These are phyloP conservation scores for Leccinum boreale DNA, from an alignment of 768 basidiomycete species.

Conservation along the genomic window DNA sequence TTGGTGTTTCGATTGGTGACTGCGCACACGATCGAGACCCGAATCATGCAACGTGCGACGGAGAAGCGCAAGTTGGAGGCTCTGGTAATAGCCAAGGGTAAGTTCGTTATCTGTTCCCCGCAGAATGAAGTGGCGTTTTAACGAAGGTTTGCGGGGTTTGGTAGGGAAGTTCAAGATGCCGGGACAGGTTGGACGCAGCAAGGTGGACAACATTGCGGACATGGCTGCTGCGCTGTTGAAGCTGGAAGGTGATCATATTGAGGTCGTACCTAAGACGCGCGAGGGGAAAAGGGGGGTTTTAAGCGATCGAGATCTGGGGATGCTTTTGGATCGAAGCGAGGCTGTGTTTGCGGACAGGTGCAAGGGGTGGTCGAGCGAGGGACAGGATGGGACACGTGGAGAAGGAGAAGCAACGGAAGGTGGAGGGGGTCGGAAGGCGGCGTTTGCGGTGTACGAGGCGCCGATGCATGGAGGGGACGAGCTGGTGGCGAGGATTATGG, in stretches of 20 bases:
- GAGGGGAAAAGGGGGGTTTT: conserved; percentile 71
- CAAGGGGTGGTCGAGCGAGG: conserved; percentile 66
- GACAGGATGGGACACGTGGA: background rate
- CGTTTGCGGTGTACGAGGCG: conserved; percentile 77
- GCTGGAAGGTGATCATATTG: conserved; percentile 87
- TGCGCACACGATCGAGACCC: conserved; percentile 87
- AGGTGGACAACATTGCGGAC: conserved; percentile 69
- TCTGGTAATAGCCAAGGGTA: conserved; percentile 91
- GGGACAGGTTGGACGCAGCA: conserved; percentile 48
- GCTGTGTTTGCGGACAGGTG: conserved; percentile 70
- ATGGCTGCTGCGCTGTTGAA: conserved; percentile 74
- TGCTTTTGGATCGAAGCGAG: conserved; percentile 75
- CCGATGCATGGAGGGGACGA: conserved; percentile 63
- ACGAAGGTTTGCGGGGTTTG: background rate
- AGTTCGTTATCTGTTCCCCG: background rate
- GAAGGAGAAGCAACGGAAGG: conserved; percentile 3
- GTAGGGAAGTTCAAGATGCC: conserved; percentile 83
- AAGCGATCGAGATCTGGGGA: conserved; percentile 75
- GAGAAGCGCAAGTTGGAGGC: conserved; percentile 92
- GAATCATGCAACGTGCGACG: conserved; percentile 83
- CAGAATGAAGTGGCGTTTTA: background rate
- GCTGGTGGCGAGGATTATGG: conserved; percentile 66
- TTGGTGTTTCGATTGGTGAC: conserved; percentile 86
- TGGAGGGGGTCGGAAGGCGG: conserved; percentile 37
- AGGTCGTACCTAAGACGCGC: conserved; percentile 69